Base-by-base conservation (phyloP, 768 basidiomycete species). In the Naganishia onofrii region DNA sequence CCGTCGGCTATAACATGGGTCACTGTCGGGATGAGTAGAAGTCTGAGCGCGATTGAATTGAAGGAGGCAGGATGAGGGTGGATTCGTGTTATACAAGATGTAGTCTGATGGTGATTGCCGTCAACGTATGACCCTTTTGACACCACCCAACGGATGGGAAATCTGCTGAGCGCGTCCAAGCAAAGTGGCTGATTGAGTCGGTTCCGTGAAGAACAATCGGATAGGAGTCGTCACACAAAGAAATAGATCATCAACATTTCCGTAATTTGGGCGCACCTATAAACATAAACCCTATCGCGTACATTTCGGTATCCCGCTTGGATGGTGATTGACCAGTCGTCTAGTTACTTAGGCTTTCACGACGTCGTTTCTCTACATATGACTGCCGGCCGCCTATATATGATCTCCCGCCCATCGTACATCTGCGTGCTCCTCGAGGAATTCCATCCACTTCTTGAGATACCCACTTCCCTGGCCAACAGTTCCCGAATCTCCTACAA, bases 401-500 rank as follows among this genome's bases (percentile, higher is more conserved):
- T 66, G 48, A 52, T 70, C 69, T 19, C 89, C 92, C 0, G 89
- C 90, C 81, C 88, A 96, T 73, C 90, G 86, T 21, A 98, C 89
- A 77, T 97, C 94, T 26, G 92, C 93, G 75, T 95, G 87, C 9
- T 84, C 84, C 73, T 98, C 95, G 15, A 98, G 81, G 92, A 93
- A 98, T 3, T 84, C 82, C 74, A 96, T 86, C 96, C 96, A 99
- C 71, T 86, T 86, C 79, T 90, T 92, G 44, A 99, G 81, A 81
- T 90, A 98, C 48, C 83, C 76, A 28, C 91, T 87, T 6, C 95
- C 95, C 75, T 94, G 89, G 36, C 85, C 83, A 3, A 98, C 89
- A 0, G 95, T 98, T 1, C 89, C 89, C 0, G 93, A 94, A 79
- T 99, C 96, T 0, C 96, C 96, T 0, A 99, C 87, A 1, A 99